Evolutionary conservation across 2,329 filamentous ascomycete species (phyloP), one percentile per base, ranked within the genome.

Genomic region (Neofusicoccum umdonicola): DNA sequence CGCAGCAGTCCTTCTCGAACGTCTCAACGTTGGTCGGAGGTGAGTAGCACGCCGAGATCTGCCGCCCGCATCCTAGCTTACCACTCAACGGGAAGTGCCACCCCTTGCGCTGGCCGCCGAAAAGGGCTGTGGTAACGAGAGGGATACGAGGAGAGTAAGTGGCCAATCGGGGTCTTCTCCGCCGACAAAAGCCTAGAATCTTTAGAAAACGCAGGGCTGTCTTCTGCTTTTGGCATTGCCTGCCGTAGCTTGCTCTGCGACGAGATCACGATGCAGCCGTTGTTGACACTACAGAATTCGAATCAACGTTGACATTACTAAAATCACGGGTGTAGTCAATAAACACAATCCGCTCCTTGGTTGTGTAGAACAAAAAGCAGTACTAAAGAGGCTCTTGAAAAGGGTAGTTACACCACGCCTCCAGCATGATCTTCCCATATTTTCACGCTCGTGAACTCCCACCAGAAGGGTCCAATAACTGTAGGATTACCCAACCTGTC

Each of bases 401-500:
- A 60, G 56, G 41, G 56, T 60, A 60, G 56, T 60, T 47, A 60
- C 42, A 60, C 42, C 56, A 48, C 47, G 56, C 56, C n/a, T 60
- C 56, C 42, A 44, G 56, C 56, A 60, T 60, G 44, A 47, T 47
- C 56, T 47, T 58, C 54, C 54, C 54, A 12, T 60, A 47, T 60
- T 60, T 60, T 47, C 41, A 60, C 31, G 31, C 56, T 39, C 56
- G 56, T 37, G 42, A 60, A 60, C 42, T 60, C 39, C 39, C 54
- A 60, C 41, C 27, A 45, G 56, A 60, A 60, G 56, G 56, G 56
- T 60, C 56, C 56, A 60, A 60, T 35, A 60, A 45, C 4, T 47
- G 42, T 47, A 60, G 56, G 56, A 47, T 60, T 62, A 62, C 58
- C 58, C 44, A 62, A 62, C 58, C 45, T 62, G 8, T 62, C 47